A percentile compares a stretch with the other conserved stretches of the same genome.
These are phyloP conservation scores for Camillea tinctor DNA, from an alignment of 2,329 filamentous ascomycete species.

Conservation along the genomic window DNA sequence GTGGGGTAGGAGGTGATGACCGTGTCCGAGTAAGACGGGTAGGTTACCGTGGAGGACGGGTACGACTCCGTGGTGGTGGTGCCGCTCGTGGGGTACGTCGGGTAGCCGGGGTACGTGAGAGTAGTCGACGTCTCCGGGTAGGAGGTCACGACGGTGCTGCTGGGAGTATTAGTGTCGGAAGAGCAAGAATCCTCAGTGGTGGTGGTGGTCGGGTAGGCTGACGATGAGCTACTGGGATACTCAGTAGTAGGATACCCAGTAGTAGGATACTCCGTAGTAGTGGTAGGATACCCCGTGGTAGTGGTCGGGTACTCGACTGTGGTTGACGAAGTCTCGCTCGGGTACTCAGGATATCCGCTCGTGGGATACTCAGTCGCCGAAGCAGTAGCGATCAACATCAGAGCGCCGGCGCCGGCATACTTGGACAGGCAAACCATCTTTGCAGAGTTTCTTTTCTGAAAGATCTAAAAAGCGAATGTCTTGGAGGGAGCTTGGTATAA, in stretches of 20 bases:
- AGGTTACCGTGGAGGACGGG: slow-evolving; percentile 6
- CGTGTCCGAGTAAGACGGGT: slow-evolving; percentile 4
- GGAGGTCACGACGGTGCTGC: slow-evolving; percentile 29
- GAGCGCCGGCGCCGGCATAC: slow-evolving; percentile 31
- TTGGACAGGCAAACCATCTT: slow-evolving; percentile 34
- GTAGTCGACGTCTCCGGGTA: background rate
- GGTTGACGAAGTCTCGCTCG: slow-evolving; percentile 2
- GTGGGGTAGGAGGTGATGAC: background rate
- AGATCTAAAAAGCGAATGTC: slow-evolving; percentile 30
- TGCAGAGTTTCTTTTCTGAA: slow-evolving; percentile 10
- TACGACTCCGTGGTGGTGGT: slow-evolving; percentile 50
- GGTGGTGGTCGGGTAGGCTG: background rate
- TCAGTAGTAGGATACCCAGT: background rate
- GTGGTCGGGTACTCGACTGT: slow-evolving; percentile 5
- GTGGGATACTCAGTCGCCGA: slow-evolving; percentile 15
- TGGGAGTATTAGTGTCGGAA: background rate
- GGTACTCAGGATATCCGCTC: slow-evolving; percentile 4
- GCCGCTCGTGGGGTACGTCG: background rate
- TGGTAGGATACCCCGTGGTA: slow-evolving; percentile 4
- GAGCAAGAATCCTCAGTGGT: background rate
- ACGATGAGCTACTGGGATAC: background rate
- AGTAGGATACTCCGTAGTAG: background rate
- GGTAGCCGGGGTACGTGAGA: background rate
- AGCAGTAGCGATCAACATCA: slow-evolving; percentile 28
- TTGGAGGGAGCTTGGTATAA: slow-evolving; percentile 11